Conservation (phyloP, 192 early-diverging fungal species). For the Chytriomyces confervae region DNA sequence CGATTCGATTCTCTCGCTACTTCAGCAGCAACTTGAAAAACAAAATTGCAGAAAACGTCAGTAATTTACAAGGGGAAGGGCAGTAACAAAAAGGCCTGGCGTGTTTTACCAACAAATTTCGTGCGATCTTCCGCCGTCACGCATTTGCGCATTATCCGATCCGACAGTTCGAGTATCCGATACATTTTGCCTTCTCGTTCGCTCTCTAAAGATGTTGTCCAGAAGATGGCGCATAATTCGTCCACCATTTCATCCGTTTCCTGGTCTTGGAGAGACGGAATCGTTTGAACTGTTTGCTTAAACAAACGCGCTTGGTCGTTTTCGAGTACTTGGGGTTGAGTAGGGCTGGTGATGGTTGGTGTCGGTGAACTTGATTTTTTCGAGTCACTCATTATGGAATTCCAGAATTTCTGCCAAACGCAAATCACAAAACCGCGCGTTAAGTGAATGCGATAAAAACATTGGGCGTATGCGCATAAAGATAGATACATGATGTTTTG, state of each 20-base stretch:
- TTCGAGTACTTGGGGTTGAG: neutral
- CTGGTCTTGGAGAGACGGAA: neutral
- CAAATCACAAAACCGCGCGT: too few relatives aligned
- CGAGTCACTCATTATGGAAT: neutral
- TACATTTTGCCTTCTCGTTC: neutral
- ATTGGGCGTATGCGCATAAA: too few relatives aligned
- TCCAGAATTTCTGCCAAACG: neutral
- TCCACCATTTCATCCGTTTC: neutral
- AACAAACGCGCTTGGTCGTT: neutral
- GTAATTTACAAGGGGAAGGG: too few relatives aligned
- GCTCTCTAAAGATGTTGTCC: neutral
- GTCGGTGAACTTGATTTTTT: neutral
- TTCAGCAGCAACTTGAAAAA: neutral
- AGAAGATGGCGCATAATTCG: neutral
- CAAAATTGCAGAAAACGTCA: too few relatives aligned
- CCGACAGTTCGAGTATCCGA: neutral
- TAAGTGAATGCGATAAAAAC: too few relatives aligned
- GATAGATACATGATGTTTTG: neutral
- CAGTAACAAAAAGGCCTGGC: too few relatives aligned
- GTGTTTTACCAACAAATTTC: neutral
- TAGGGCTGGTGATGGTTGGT: neutral
- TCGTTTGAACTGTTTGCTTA: neutral
- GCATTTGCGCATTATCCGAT: neutral
- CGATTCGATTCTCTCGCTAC: conserved; percentile 16
- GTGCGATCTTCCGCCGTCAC: neutral